Conservation (phyloP, 2,329 filamentous ascomycete species). For the Drechslerella coelobrocha region DNA sequence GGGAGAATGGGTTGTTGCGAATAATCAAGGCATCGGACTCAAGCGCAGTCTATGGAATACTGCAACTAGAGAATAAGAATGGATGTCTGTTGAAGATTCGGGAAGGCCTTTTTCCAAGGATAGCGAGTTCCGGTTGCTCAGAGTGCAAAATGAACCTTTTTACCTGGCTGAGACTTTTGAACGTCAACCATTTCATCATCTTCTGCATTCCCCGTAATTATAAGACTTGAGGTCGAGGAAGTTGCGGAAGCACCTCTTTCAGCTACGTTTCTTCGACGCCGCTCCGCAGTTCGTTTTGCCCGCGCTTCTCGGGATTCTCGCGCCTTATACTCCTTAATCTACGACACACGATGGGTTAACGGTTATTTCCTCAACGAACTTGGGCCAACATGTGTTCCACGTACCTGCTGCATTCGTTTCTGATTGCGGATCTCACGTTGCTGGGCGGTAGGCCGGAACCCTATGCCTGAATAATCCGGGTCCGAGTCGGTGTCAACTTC, state of each 20-base stretch:
- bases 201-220: slow-evolving; percentile 11
- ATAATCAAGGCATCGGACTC: too few species aligned
- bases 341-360: slow-evolving; percentile 4
- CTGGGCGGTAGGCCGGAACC: slow-evolving; percentile 51
- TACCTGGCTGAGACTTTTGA: slow-evolving; percentile 23
- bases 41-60: slow-evolving; percentile 1
- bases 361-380: neutral
- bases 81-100: neutral
- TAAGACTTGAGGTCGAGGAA: slow-evolving; percentile 29
- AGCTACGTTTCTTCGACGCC: slow-evolving; percentile 52
- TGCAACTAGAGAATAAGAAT: too few species aligned
- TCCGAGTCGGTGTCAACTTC: slow-evolving; percentile 51
- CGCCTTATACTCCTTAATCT: slow-evolving; percentile 54
- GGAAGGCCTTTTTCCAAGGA: too few species aligned
- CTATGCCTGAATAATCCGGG: slow-evolving; percentile 51
- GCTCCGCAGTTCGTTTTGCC: slow-evolving; percentile 52
- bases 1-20: too few species aligned
- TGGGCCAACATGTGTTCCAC: neutral
- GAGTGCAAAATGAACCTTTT: slow-evolving; percentile 52
- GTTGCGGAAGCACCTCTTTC: slow-evolving; percentile 35
- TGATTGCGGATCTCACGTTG: slow-evolving; percentile 53
- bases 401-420: slow-evolving; percentile 54
- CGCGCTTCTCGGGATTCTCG: slow-evolving; percentile 54
- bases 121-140: slow-evolving; percentile 9
- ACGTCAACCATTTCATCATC: slow-evolving; percentile 47